These are phyloP conservation scores for Gastrolobium villosum DNA, from an alignment of 306 rosid species.

Conservation along the genomic window DNA sequence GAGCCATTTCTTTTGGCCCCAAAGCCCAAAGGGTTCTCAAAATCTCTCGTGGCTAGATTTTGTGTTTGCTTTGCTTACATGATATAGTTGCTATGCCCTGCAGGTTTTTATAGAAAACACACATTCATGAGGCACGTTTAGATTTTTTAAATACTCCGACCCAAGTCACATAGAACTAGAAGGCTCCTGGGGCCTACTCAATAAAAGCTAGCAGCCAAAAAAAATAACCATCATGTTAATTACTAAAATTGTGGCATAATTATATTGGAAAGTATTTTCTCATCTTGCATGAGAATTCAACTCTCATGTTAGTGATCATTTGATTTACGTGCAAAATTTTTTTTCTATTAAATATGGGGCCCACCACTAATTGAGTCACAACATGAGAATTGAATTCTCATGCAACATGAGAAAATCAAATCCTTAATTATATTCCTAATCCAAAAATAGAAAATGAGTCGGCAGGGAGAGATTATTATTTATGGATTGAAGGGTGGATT, in stretches of 20 bases:
- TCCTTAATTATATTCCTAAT: background rate
- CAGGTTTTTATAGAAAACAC: constrained; percentile 42
- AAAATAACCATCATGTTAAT: constrained; percentile 11
- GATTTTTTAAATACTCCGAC: background rate
- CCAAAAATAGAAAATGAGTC: background rate
- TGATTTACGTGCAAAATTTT: too few relatives aligned
- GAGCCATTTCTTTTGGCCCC: constrained; percentile 36
- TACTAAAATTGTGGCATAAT: background rate
- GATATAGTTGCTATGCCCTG: background rate
- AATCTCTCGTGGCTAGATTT: background rate
- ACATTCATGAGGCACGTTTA: background rate
- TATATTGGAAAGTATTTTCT: too few relatives aligned
- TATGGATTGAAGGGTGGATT: too few relatives aligned
- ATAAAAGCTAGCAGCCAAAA: background rate
- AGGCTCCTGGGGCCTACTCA: constrained; percentile 7
- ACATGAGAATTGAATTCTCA: too few relatives aligned
- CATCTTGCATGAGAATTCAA: too few relatives aligned
- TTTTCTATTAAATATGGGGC: too few relatives aligned
- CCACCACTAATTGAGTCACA: too few relatives aligned
- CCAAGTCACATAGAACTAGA: background rate
- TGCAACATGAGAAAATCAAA: too few relatives aligned
- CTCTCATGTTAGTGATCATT: too few relatives aligned
- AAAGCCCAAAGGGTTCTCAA: constrained; percentile 1
- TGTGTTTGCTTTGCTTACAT: constrained; percentile 19
- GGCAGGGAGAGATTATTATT: too few relatives aligned